A percentile compares a stretch with the other conserved stretches of the same genome.
These are phyloP conservation scores for Wickerhamiella sergipiensis DNA, from an alignment of 805 yeast species.

Conservation along the genomic window DNA sequence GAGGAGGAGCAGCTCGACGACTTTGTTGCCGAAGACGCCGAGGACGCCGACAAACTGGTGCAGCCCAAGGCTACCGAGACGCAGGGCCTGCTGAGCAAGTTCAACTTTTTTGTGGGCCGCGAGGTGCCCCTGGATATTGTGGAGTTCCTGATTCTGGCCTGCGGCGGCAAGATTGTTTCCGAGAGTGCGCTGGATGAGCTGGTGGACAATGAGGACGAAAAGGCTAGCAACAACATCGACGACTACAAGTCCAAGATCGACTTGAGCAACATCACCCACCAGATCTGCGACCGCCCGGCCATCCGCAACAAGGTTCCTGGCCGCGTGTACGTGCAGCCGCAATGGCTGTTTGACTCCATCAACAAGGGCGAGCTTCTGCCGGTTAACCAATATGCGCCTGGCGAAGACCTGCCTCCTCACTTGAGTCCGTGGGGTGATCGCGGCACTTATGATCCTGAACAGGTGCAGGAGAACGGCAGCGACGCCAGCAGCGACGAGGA, in stretches of 20 bases:
- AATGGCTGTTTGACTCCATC: constrained; percentile 89
- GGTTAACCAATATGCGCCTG: constrained; percentile 78
- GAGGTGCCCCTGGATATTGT: constrained; percentile 88
- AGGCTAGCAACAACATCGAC: constrained; percentile 25
- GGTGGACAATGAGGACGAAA: constrained; percentile 33
- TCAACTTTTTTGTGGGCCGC: constrained; percentile 80
- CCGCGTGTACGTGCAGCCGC: constrained; percentile 91
- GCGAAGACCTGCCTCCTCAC: constrained; percentile 92
- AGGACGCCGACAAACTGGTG: constrained; percentile 39
- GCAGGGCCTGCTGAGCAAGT: constrained; percentile 45
- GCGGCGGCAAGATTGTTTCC: constrained; percentile 75
- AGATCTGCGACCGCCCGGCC: constrained; percentile 85
- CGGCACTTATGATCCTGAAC: constrained; percentile 72
- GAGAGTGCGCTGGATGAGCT: constrained; percentile 80
- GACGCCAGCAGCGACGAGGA: constrained; percentile 41
- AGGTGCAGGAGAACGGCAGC: constrained; percentile 35
- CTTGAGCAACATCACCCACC: constrained; percentile 71
- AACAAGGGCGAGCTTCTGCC: constrained; percentile 65
- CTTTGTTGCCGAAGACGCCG: constrained; percentile 46
- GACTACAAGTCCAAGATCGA: constrained; percentile 32
- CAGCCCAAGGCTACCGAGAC: constrained; percentile 38
- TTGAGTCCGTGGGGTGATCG: constrained; percentile 98
- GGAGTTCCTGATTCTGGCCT: constrained; percentile 73
- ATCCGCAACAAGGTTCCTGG: constrained; percentile 67
- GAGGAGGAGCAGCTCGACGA: constrained; percentile 43